phyloP scores from a whole-genome alignment of 2,329 filamentous ascomycete species.

The Claviceps pazoutovae region DNA sequence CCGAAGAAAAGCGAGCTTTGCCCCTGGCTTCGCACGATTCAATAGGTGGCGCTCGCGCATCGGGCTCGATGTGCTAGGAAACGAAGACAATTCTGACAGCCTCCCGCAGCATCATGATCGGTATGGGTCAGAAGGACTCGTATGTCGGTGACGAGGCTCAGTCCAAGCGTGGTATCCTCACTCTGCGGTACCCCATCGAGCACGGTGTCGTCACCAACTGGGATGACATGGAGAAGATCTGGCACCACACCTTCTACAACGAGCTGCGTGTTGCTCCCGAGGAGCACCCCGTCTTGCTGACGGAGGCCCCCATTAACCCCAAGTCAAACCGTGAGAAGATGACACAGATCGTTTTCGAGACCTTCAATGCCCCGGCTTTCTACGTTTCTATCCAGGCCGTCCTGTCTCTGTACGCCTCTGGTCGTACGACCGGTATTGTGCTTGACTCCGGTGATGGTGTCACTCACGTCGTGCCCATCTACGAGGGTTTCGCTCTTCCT shows the following conservation, averaged over 20 bases:
- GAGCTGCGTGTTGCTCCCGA: slow-evolving; percentile 99
- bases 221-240: slow-evolving; percentile 99
- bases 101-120: slow-evolving; percentile 88
- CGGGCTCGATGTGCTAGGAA: not conserved
- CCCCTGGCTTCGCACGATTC: not conserved
- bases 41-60: not conserved
- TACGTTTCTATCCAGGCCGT: slow-evolving; percentile 99
- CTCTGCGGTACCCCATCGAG: slow-evolving; percentile 98
- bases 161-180: slow-evolving; percentile 99
- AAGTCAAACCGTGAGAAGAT: slow-evolving; percentile 99
- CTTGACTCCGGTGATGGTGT: slow-evolving; percentile 99
- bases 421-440: slow-evolving; percentile 99
- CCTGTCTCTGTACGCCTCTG: slow-evolving; percentile 96
- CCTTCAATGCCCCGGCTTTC: slow-evolving; percentile 99
- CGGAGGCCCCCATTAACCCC: slow-evolving; percentile 99
- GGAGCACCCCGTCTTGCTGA: slow-evolving; percentile 98
- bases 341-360: slow-evolving; percentile 99
- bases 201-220: slow-evolving; percentile 99
- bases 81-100: slow-evolving; percentile 6
- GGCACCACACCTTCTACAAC: slow-evolving; percentile 99
- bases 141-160: slow-evolving; percentile 99
- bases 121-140: slow-evolving; percentile 99
- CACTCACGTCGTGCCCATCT: slow-evolving; percentile 99
- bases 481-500: slow-evolving; percentile 99
- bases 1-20: not conserved